Percentiles rank a stretch among this genome's conserved stretches.
Conservation (phyloP, 2,329 filamentous ascomycete species). For the Trichoderma aggressivum region DNA sequence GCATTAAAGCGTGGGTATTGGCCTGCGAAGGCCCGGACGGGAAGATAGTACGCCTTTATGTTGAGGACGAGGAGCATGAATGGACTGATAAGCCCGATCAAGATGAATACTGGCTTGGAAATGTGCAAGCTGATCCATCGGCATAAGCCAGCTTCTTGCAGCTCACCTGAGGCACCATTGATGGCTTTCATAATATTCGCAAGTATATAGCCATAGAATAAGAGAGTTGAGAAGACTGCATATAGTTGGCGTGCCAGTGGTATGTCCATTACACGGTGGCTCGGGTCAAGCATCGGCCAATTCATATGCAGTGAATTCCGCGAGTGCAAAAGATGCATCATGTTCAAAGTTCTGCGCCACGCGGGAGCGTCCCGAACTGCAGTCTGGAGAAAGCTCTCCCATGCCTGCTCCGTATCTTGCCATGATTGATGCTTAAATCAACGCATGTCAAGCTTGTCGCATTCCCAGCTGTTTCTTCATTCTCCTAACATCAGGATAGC, state of each 20-base stretch:
- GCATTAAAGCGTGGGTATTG: neutral
- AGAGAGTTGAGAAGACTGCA: neutral
- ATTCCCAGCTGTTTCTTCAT: neutral
- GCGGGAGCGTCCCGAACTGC: no score
- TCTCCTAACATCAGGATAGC: neutral
- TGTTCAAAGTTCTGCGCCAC: no score
- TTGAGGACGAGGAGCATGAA: neutral
- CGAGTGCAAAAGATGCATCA: neutral
- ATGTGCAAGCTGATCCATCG: neutral
- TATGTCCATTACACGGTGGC: neutral
- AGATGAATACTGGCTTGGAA: neutral
- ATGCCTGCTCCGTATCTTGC: neutral
- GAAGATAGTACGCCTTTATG: neutral
- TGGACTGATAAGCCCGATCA: neutral
- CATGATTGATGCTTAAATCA: neutral
- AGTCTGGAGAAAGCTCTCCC: no score
- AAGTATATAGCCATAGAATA: neutral
- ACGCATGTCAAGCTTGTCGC: neutral
- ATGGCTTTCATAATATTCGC: neutral
- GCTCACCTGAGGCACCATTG: neutral
- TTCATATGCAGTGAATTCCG: neutral
- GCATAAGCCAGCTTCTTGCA: neutral
- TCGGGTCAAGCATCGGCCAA: neutral
- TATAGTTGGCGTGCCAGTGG: neutral
- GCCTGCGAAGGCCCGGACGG: neutral